A percentile compares a stretch with the other conserved stretches of the same genome.
phyloP scores from a whole-genome alignment of 169 alveolate species.

The Cryptosporidium tyzzeri region DNA sequence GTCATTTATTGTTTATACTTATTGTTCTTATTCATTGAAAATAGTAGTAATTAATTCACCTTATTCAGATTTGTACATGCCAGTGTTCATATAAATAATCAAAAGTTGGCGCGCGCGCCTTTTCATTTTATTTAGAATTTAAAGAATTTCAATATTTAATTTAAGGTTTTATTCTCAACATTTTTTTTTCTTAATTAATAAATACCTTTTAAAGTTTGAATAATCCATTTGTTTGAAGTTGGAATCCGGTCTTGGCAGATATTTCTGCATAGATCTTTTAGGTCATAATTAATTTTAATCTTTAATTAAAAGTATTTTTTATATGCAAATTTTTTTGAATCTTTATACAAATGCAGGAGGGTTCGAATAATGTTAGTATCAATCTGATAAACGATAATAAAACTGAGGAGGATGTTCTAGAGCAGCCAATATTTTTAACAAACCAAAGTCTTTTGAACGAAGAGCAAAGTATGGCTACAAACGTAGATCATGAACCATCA shows the following conservation, averaged over 20 bases:
- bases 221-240: background rate
- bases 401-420: background rate
- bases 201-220: no score
- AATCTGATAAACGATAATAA: background rate
- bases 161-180: background rate
- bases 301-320: background rate
- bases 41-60: background rate
- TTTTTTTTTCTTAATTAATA: no score
- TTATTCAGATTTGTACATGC: background rate
- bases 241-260: background rate
- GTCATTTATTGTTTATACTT: background rate
- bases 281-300: background rate
- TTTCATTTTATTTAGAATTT: background rate
- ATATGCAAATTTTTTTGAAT: background rate
- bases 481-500: constrained; percentile 68
- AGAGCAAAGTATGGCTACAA: constrained; percentile 5
- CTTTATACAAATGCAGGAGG: constrained; percentile 10
- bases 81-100: background rate
- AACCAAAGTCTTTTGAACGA: constrained; percentile 7
- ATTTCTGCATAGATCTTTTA: background rate
- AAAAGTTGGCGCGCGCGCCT: background rate
- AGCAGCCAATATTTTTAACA: constrained; percentile 22
- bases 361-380: background rate
- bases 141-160: no score
- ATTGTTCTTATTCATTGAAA: background rate